Evolutionary conservation across 2,329 filamentous ascomycete genomes (phyloP).

Genomic region (Phyllosticta capitalensis): DNA sequence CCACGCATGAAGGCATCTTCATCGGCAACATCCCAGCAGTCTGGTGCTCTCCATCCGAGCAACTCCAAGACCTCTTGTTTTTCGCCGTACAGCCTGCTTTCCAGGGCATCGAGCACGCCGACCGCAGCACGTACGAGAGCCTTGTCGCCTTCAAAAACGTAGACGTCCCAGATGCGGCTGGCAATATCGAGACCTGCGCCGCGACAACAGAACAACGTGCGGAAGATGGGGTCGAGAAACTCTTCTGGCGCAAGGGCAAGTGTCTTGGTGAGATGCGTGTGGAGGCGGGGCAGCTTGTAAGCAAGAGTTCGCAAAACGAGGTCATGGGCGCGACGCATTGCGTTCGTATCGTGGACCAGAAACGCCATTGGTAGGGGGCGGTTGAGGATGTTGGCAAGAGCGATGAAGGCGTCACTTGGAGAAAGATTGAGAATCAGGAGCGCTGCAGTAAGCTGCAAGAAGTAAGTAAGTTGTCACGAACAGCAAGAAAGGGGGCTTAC

Average conservation of each 20-base stretch:
- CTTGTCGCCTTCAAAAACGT: constrained; percentile 71
- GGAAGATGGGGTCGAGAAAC: constrained; percentile 54
- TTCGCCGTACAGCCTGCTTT: constrained; percentile 40
- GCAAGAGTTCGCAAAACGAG: constrained; percentile 58
- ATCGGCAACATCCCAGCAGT: constrained; percentile 21
- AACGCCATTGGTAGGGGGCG: constrained; percentile 66
- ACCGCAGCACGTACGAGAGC: constrained; percentile 62
- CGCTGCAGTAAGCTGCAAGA: constrained; percentile 56
- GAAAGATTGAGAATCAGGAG: constrained; percentile 64
- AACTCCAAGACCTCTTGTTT: constrained; percentile 35
- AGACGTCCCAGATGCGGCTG: constrained; percentile 69
- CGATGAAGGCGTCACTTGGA: constrained; percentile 56
- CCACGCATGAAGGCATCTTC: constrained; percentile 32
- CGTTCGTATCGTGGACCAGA: constrained; percentile 59
- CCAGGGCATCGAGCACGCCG: constrained; percentile 49
- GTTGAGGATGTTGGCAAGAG: constrained; percentile 69
- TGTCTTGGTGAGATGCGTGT: constrained; percentile 51
- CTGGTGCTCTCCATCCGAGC: constrained; percentile 30
- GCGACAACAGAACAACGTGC: constrained; percentile 45
- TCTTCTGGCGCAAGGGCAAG: constrained; percentile 31
- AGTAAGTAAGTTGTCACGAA: not conserved
- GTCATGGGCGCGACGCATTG: constrained; percentile 59
- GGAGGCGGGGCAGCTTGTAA: constrained; percentile 54
- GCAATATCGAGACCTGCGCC: constrained; percentile 62
- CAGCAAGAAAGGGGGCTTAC: constrained; percentile 38